Evolutionary conservation across 768 basidiomycete species (phyloP), one percentile per base, ranked within the genome.

Genomic region (Tricholoma sp.): DNA sequence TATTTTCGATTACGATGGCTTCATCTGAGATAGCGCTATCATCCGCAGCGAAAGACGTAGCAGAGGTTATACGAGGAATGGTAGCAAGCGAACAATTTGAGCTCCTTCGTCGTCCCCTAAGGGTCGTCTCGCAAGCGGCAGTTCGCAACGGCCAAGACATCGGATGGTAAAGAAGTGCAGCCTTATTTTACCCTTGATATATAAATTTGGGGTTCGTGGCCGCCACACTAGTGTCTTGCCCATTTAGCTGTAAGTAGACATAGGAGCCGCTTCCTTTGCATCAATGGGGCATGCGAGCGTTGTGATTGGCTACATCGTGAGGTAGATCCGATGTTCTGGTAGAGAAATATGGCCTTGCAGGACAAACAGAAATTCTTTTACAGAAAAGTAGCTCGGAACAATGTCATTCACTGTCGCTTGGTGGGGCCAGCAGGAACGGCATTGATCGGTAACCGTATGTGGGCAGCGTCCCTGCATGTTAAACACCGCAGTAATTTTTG

Each of bases 91-190:
- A 64, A 49, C 69, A 67, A 56, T 74, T 65, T 50, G 74, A 75
- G 62, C 76, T 78, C 24, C 73, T 71, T 49, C 74, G 72, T 50
- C 74, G 72, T 50, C 68, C 74, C 58, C 74, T 70, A 27, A 75
- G 68, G 50, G 63, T 66, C 46, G 59, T 61, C 55, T 72, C 68
- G 64, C 71, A 76, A 45, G 67, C 62, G 41, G 67, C 58, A 18
- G 74, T 72, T n/a, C 64, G 69, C 55, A 72, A 68, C 57, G 71
- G 70, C 55, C 70, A 66, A 56, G 70, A 59, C 71, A 71, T 73
- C 53, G 37, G 56, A 41, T 37, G 32, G 12, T 35, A 34, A 41
- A 27, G 31, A 5, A 37, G 37, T 37, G 41, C 11, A 21, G 11
- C n/a, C 16, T 41, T 32, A 22, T 27, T 12, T 52, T 43, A 45